phyloP scores from a whole-genome alignment of 805 yeast genomes.

The Sungouiella blattae region DNA sequence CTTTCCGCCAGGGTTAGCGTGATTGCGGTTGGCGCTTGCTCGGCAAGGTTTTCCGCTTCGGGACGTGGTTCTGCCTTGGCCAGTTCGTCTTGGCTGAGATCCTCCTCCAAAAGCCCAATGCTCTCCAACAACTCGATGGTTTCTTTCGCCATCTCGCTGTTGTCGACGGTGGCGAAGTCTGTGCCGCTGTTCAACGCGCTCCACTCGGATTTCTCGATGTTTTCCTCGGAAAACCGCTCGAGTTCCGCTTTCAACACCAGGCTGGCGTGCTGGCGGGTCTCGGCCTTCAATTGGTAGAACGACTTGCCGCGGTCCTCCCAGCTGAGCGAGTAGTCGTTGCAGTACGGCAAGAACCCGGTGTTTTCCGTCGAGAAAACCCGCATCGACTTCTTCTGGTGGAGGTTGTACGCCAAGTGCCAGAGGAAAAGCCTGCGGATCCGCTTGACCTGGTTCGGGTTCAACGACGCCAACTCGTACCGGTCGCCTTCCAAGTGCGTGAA shows the following conservation, averaged over 20 bases:
- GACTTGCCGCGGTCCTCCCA: conserved; percentile 28
- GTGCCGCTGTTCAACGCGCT: too few relatives aligned
- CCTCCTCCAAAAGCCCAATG: conserved; percentile 4
- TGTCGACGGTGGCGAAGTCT: neutral
- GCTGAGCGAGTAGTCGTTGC: conserved; percentile 27
- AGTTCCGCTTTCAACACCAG: conserved; percentile 8
- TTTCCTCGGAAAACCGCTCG: conserved; percentile 6
- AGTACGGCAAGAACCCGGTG: conserved; percentile 20
- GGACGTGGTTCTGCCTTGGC: neutral
- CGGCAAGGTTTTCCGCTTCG: neutral
- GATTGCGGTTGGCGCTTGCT: neutral
- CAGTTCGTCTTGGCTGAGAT: neutral
- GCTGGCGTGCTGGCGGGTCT: conserved; percentile 1
- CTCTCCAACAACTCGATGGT: conserved; percentile 6
- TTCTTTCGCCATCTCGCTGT: conserved; percentile 2
- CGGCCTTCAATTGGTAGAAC: conserved; percentile 14
- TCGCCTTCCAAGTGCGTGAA: conserved; percentile 26
- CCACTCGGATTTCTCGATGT: conserved; percentile 2
- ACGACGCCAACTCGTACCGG: conserved; percentile 29
- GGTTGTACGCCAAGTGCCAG: conserved; percentile 36
- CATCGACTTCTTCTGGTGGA: conserved; percentile 19
- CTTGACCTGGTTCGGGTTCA: conserved; percentile 25
- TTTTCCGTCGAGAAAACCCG: conserved; percentile 13
- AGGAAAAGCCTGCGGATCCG: conserved; percentile 36
- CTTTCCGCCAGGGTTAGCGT: conserved; percentile 3